Percentiles rank a stretch among this genome's conserved stretches.
Conservation (phyloP, 768 basidiomycete genomes). For the Trametes gibbosa region DNA sequence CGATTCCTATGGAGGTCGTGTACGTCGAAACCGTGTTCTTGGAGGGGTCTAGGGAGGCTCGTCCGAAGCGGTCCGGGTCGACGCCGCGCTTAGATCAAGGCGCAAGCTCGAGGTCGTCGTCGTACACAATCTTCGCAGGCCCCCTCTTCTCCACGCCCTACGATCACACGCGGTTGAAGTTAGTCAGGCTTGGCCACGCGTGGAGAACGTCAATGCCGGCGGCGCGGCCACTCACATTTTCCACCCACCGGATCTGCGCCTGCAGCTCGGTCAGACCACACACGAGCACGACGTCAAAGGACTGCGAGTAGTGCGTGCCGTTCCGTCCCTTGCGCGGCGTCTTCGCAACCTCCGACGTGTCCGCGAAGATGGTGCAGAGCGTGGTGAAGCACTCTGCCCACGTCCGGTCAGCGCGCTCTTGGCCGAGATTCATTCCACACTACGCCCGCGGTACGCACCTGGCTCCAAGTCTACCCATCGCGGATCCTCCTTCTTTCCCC, state of each 20-base stretch:
- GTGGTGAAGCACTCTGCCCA: conserved; percentile 33
- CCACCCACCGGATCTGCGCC: conserved; percentile 44
- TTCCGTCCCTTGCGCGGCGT: not conserved
- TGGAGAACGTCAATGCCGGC: too few relatives aligned
- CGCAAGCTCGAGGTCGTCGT: conserved; percentile 2
- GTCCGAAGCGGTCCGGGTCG: too few relatives aligned
- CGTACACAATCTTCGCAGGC: conserved; percentile 14
- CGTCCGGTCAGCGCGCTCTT: not conserved
- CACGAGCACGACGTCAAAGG: conserved; percentile 40
- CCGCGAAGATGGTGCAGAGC: conserved; percentile 35
- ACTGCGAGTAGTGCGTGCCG: conserved; percentile 26
- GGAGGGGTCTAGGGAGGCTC: too few relatives aligned
- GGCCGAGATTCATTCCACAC: not conserved
- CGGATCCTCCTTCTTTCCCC: conserved; percentile 29
- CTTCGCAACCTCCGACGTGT: conserved; percentile 29
- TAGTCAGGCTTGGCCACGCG: too few relatives aligned
- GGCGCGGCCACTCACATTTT: conserved; percentile 32
- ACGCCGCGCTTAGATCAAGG: too few relatives aligned
- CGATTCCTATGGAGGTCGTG: too few relatives aligned
- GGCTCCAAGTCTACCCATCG: conserved; percentile 36
- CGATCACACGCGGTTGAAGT: too few relatives aligned
- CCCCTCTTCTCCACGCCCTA: not conserved
- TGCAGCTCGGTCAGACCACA: conserved; percentile 48
- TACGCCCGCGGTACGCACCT: conserved; percentile 19
- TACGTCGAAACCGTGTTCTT: too few relatives aligned